A percentile compares a stretch with the other conserved stretches of the same genome.
Conservation (phyloP, 2,329 filamentous ascomycete species). For the Penicillium sp. region DNA sequence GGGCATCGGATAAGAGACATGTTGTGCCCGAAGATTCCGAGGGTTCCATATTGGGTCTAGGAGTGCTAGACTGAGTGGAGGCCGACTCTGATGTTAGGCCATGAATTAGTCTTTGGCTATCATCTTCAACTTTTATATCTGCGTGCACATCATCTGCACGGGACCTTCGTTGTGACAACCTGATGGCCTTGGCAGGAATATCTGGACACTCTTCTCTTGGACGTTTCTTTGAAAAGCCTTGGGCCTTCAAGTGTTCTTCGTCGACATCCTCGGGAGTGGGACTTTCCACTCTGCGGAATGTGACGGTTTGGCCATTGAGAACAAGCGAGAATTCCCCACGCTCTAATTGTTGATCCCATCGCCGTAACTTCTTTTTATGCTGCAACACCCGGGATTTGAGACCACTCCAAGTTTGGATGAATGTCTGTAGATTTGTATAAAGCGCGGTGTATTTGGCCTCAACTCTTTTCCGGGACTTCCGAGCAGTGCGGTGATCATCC, state of each 20-base stretch:
- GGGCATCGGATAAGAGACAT: constrained; percentile 2
- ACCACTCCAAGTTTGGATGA: constrained; percentile 27
- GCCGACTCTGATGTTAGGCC: constrained; percentile 9
- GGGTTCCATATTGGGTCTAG: constrained; percentile 1
- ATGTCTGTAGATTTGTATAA: constrained; percentile 30
- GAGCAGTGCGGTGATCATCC: constrained; percentile 12
- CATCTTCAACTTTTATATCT: not conserved
- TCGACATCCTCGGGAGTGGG: not conserved
- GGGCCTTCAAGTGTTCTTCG: not conserved
- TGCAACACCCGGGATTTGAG: constrained; percentile 33
- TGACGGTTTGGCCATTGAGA: constrained; percentile 27
- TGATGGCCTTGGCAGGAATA: not conserved
- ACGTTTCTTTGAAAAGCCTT: not conserved
- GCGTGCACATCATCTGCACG: not conserved
- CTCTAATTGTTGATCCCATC: constrained; percentile 31
- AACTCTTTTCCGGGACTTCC: constrained; percentile 20
- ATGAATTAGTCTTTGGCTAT: not conserved
- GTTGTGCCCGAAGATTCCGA: constrained; percentile 9
- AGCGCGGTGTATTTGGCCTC: constrained; percentile 33
- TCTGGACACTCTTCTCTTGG: not conserved
- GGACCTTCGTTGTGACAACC: not conserved
- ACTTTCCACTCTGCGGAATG: constrained; percentile 26
- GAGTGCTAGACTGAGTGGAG: constrained; percentile 18
- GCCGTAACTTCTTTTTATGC: constrained; percentile 34
- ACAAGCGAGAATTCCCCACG: constrained; percentile 31